Conservation (phyloP, 2,329 filamentous ascomycete species). For the Lomentospora prolificans region DNA sequence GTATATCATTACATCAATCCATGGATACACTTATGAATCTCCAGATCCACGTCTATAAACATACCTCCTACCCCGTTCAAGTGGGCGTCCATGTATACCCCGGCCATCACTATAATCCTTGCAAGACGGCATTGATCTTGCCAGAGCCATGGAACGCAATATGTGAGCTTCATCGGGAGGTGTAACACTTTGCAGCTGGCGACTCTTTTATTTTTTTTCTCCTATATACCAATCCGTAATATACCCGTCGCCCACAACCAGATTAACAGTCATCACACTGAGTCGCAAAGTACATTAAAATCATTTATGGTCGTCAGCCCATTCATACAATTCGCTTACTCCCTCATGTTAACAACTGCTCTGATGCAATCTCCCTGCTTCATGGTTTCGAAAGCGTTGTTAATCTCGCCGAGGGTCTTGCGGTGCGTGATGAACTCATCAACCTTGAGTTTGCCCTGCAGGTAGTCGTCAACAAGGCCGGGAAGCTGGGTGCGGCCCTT, state of each 20-base stretch:
- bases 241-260: background rate
- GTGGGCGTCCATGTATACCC: no score
- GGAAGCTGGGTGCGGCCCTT: slow-evolving; percentile 93
- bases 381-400: slow-evolving; percentile 86
- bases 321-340: slow-evolving; percentile 12
- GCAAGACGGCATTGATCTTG: no score
- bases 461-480: slow-evolving; percentile 79
- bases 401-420: slow-evolving; percentile 73
- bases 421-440: slow-evolving; percentile 99
- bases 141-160: no score
- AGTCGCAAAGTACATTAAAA: no score
- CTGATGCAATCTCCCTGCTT: slow-evolving; percentile 95
- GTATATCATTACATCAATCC: no score
- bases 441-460: slow-evolving; percentile 84
- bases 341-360: slow-evolving; percentile 67
- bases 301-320: no score
- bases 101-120: no score
- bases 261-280: background rate
- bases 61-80: no score
- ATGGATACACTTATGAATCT: no score
- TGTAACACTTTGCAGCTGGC: background rate
- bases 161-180: background rate
- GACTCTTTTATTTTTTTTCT: background rate
- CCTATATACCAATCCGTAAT: background rate
- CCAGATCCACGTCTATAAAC: no score